phyloP scores from a whole-genome alignment of 2,329 filamentous ascomycete genomes.

The Zymoseptoria brevis region DNA sequence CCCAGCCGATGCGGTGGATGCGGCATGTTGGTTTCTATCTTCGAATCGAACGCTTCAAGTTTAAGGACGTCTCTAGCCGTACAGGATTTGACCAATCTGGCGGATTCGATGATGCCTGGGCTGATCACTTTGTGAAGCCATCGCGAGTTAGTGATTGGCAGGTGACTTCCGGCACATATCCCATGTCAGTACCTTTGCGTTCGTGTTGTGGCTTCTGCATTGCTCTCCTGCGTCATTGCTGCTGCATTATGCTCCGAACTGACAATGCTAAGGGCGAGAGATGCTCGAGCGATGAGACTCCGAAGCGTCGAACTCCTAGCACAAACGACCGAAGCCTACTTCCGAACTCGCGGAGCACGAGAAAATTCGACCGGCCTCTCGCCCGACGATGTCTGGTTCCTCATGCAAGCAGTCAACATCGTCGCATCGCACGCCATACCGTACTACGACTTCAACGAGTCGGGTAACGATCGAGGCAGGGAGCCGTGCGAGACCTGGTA shows the following conservation, averaged over 20 bases:
- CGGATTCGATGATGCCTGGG: slow-evolving; percentile 4
- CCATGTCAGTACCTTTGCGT: slow-evolving; percentile 1
- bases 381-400: slow-evolving; percentile 11
- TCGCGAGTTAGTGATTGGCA: slow-evolving; percentile 5
- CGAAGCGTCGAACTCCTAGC: slow-evolving; percentile 20
- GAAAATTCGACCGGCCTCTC: background rate
- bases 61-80: background rate
- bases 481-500: background rate
- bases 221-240: background rate
- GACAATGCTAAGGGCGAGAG: slow-evolving; percentile 14
- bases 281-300: slow-evolving; percentile 17
- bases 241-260: background rate
- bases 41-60: slow-evolving; percentile 7
- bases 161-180: slow-evolving; percentile 17
- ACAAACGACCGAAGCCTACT: background rate
- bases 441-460: background rate
- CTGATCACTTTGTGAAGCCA: slow-evolving; percentile 7
- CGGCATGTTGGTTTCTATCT: slow-evolving; percentile 25
- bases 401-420: slow-evolving; percentile 17
- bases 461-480: background rate
- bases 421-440: slow-evolving; percentile 19
- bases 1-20: slow-evolving; percentile 16
- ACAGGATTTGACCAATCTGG: slow-evolving; percentile 2
- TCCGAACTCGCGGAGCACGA: background rate
- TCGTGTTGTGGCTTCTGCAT: background rate